phyloP scores from a whole-genome alignment of 306 rosid genomes.

The Arachis stenosperma region DNA sequence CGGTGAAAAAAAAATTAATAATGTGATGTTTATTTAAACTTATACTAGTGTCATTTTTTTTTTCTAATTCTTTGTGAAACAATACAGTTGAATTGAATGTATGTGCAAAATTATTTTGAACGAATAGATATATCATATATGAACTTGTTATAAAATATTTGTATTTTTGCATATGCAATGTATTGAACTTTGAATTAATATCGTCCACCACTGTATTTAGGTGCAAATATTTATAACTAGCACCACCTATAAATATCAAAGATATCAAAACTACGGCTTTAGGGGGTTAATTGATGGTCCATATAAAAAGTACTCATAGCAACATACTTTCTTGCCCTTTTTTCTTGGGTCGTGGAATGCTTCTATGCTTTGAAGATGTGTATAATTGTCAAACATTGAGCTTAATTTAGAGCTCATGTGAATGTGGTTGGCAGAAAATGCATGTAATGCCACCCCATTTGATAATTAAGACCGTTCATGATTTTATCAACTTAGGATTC shows the following conservation, averaged over 20 bases:
- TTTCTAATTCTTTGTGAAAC: too few relatives aligned
- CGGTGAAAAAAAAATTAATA: too few relatives aligned
- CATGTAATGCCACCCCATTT: conserved; percentile 2
- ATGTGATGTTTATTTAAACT: too few relatives aligned
- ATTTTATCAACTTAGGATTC: not conserved
- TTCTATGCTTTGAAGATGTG: conserved; percentile 1
- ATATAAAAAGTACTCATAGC: not conserved
- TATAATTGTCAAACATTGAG: conserved; percentile 6
- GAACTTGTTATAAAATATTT: not conserved
- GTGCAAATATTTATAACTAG: not conserved
- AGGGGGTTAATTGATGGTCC: conserved; percentile 20
- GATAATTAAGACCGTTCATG: not conserved
- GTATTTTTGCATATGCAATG: not conserved
- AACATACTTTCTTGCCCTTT: too few relatives aligned
- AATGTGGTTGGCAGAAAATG: conserved; percentile 7
- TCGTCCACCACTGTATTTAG: not conserved
- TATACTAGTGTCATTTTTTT: too few relatives aligned
- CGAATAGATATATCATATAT: too few relatives aligned
- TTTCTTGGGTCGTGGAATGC: too few relatives aligned
- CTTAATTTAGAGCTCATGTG: conserved; percentile 14
- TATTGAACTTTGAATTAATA: not conserved
- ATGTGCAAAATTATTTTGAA: too few relatives aligned
- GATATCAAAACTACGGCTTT: not conserved
- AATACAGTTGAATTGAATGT: too few relatives aligned
- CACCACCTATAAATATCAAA: not conserved